Percentiles rank a stretch among this genome's conserved stretches.
Evolutionary conservation across 2,329 filamentous ascomycete species (phyloP).

Genomic region (Monosporascus sp.): DNA sequence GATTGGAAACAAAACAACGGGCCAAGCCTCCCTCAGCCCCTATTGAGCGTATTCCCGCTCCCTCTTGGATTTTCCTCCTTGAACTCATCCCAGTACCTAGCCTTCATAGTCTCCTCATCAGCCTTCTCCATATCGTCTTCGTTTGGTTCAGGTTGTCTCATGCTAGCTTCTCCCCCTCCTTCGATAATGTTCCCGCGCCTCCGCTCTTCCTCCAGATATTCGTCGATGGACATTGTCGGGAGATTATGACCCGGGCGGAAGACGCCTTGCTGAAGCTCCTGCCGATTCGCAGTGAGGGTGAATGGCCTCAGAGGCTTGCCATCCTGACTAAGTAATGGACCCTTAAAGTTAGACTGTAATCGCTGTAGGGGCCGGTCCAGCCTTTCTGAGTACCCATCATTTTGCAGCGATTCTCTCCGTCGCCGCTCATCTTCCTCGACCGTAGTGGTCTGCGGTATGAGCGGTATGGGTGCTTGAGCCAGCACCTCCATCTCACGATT

Average conservation of each 20-base stretch:
- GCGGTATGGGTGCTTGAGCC: constrained; percentile 59
- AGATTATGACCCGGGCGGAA: constrained; percentile 89
- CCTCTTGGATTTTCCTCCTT: constrained; percentile 83
- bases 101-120: constrained; percentile 89
- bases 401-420: constrained; percentile 25
- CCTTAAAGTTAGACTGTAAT: constrained; percentile 45
- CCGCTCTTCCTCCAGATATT: constrained; percentile 90
- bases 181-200: constrained; percentile 83
- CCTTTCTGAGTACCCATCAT: constrained; percentile 61
- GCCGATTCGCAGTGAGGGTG: constrained; percentile 72
- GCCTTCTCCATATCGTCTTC: constrained; percentile 87
- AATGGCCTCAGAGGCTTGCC: constrained; percentile 90
- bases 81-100: constrained; percentile 91
- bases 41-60: constrained; percentile 76
- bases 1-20: neutral
- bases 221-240: constrained; percentile 96
- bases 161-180: constrained; percentile 75
- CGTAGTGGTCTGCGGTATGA: constrained; percentile 35
- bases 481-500: constrained; percentile 81
- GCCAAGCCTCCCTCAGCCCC: constrained; percentile 39
- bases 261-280: constrained; percentile 71
- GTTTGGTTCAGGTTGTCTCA: constrained; percentile 64
- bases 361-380: constrained; percentile 61
- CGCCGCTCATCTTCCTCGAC: constrained; percentile 42
- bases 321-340: constrained; percentile 68